Evolutionary conservation across 345 rosid species (phyloP), one percentile per base, ranked within the genome.

Genomic region (Corchorus olitorius): DNA sequence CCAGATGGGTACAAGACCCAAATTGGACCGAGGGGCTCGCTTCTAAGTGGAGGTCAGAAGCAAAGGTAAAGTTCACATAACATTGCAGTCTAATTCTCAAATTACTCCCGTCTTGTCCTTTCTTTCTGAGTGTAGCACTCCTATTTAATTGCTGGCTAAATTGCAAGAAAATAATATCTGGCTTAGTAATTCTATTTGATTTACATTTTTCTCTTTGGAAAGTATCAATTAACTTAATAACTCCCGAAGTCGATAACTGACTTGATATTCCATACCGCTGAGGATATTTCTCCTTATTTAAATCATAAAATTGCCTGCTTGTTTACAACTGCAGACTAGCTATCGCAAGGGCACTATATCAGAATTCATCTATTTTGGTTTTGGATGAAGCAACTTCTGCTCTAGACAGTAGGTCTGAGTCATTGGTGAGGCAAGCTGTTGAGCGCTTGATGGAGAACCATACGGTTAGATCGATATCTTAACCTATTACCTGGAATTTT

Each of bases 341-440:
- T 67, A 96, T 96, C 41, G 97, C 98, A 56, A 89, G 99, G 83
- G 98, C 98, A 55, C 84, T 96, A 20, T 92, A 96, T 77, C 96
- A 92, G 81, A 86, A 89, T 65, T 86, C 94, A 33, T 86, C 94
- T 17, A 84, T 96, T 79, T 79, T 96, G 84, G 88, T 96, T 70
- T 87, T 96, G 86, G 99, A 96, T 81, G 99, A 96, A 87, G 99
- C 99, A 77, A 96, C 99, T 64, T 96, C 98, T 75, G 99, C 98
- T 34, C 81, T 96, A 70, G 97, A 96, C 87, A 89, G 94, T 85
- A 88, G 85, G 88, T 92, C 97, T 6, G 99, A 93, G 85, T 78
- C 86, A 64, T 75, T 96, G 79, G 93, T 93, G 81, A 88, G 98
- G 84, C 89, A 96, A 86, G 98, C 99, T 20, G 81, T 93, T 70